These are phyloP conservation scores for Yarrowia sp. DNA, from an alignment of 805 yeast species.

Conservation along the genomic window DNA sequence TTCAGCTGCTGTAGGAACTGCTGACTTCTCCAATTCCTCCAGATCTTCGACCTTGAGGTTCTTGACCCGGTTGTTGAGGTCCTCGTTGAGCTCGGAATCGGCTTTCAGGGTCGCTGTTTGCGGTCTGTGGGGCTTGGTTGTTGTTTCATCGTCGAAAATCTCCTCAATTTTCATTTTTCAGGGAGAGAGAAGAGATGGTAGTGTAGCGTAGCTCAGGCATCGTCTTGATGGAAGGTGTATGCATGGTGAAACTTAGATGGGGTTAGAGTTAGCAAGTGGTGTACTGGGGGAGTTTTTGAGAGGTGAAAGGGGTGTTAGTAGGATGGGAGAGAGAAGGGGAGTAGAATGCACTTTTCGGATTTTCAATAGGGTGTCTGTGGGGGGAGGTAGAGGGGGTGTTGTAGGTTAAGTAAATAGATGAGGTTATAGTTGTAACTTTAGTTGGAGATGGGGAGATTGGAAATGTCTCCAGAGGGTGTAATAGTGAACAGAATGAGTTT, in stretches of 20 bases:
- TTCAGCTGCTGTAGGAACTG: background rate
- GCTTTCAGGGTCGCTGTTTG: background rate
- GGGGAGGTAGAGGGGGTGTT: background rate
- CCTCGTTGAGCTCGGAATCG: background rate
- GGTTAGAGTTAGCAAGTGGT: background rate
- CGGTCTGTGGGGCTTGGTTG: background rate
- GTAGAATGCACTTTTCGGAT: background rate
- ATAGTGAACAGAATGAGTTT: no score
- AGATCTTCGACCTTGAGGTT: constrained; percentile 4
- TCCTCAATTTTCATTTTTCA: background rate
- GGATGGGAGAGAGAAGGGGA: background rate
- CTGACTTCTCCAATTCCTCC: constrained; percentile 1
- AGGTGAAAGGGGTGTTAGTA: background rate
- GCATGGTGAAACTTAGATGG: background rate
- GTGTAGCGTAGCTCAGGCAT: no score
- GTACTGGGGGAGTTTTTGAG: background rate
- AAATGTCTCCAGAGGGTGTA: no score
- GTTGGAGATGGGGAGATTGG: background rate
- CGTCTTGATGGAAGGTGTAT: background rate
- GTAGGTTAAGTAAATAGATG: background rate
- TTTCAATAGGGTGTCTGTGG: background rate
- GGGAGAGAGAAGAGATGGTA: background rate
- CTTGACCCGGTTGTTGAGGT: background rate
- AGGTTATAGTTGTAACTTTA: background rate
- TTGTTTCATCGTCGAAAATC: constrained; percentile 20